Evolutionary conservation across 73 alveolate species (phyloP).

Genomic region (Paramecium biaurelia): DNA sequence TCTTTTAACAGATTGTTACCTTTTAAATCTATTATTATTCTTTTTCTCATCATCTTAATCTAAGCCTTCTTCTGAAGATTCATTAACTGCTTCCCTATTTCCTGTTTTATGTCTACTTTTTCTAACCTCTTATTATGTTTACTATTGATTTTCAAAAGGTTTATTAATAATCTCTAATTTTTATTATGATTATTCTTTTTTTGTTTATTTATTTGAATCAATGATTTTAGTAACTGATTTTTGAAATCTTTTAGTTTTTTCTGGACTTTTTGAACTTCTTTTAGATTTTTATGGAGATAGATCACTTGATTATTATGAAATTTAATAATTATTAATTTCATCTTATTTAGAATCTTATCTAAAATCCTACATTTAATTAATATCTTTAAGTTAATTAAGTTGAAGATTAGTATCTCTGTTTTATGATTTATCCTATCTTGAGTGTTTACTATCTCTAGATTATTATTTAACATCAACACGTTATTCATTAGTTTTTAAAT

Average conservation of each 20-base stretch:
- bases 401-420: neutral
- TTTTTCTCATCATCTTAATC: neutral
- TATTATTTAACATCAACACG: neutral
- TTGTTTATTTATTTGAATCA: neutral
- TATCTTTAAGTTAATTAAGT: neutral
- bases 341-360: neutral
- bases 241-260: neutral
- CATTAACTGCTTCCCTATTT: neutral
- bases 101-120: slow-evolving; percentile 28
- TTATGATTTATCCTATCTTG: neutral
- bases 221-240: neutral
- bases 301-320: neutral
- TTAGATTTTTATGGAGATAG: neutral
- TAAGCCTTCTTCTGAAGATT: neutral
- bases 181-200: neutral
- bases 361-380: neutral
- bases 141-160: neutral
- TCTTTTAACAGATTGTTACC: neutral
- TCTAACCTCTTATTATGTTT: neutral
- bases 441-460: neutral
- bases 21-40: neutral
- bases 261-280: neutral
- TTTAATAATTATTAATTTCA: neutral
- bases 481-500: neutral
- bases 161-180: neutral